Evolutionary conservation across 257 asterid species (phyloP), one percentile per base, ranked within the genome.

Genomic region (Buddleja alternifolia): DNA sequence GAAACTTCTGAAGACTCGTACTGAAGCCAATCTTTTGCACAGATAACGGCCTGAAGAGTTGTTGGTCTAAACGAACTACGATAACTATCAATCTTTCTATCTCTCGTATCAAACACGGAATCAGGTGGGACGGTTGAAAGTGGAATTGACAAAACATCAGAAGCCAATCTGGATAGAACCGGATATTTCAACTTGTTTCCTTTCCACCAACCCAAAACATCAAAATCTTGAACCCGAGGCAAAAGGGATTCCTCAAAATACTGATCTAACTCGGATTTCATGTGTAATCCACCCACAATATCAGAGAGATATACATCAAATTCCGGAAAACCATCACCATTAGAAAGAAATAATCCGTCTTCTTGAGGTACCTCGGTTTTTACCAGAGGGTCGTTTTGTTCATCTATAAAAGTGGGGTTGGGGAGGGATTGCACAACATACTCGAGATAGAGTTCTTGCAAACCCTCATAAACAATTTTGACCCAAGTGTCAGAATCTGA

Each of bases 141-240:
- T 0, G 99, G 96, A 60, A 93, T 86, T 9, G 90, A 83, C 66
- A 93, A 66, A 66, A 93, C 75, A 66, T 90, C 98, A 0, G 74
- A 75, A 9, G 98, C 98, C 89, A 93, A 78, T 70, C 73, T 88
- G 0, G 95, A 81, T 24, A 93, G 60, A 24, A 80, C 82, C 0
- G 96, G 96, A 75, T 88, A 93, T 73, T 75, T 82, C 4, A 23
- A 16, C 56, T 80, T 74, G 37, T 84, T 84, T 6, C 45, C 53
- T 60, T 71, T 86, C 99, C 99, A 94, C 99, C 99, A 94, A 12
- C 90, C 91, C 79, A 94, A 39, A 7, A 82, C 96, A 70, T 94
- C 97, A 7, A 94, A 85, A 54, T 82, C 96, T 46, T 91, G 95
- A 10, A 60, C 81, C 4, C 86, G 87, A 46, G 96, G 96, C 69